Conservation (phyloP, 495 filamentous ascomycete species). For the Xylaria palmicola region DNA sequence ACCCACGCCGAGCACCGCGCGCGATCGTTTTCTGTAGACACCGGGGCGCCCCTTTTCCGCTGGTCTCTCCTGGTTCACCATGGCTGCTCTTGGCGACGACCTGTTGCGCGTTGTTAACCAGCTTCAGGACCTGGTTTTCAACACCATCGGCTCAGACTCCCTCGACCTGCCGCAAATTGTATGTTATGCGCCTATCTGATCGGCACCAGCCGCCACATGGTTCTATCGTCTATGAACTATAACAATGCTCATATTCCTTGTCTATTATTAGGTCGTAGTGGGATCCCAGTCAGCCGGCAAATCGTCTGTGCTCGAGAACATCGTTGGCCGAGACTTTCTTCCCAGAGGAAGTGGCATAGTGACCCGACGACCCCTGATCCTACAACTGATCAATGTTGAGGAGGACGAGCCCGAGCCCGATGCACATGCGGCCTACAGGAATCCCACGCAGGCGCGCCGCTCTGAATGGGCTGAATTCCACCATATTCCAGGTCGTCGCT, state of each 20-base stretch:
- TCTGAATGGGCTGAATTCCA: slow-evolving; percentile 97
- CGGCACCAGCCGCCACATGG: too few species aligned
- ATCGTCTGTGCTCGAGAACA: slow-evolving; percentile 98
- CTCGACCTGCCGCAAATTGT: slow-evolving; percentile 98
- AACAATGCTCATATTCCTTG: slow-evolving; percentile 19
- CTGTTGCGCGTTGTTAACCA: slow-evolving; percentile 91
- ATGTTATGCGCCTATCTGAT: slow-evolving; percentile 41
- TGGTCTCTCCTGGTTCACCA: slow-evolving; percentile 27
- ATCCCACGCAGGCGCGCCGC: slow-evolving; percentile 42
- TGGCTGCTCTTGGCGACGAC: slow-evolving; percentile 80
- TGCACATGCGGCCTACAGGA: slow-evolving; percentile 52
- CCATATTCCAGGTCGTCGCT: slow-evolving; percentile 84
- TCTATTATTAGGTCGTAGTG: slow-evolving; percentile 80
- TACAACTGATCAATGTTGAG: slow-evolving; percentile 97
- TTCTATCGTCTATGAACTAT: too few species aligned
- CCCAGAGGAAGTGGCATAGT: slow-evolving; percentile 96
- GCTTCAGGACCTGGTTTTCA: slow-evolving; percentile 97
- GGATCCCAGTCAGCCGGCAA: slow-evolving; percentile 98
- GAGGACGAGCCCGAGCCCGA: slow-evolving; percentile 73
- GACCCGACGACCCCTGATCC: slow-evolving; percentile 87
- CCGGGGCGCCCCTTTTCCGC: neutral
- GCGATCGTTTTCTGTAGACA: neutral
- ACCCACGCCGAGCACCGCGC: slow-evolving; percentile 8
- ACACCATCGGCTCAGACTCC: slow-evolving; percentile 98
- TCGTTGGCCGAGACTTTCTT: slow-evolving; percentile 95